Evolutionary conservation across 306 rosid species (phyloP), one percentile per base, ranked within the genome.

Genomic region (Lithocarpus polystachyus): DNA sequence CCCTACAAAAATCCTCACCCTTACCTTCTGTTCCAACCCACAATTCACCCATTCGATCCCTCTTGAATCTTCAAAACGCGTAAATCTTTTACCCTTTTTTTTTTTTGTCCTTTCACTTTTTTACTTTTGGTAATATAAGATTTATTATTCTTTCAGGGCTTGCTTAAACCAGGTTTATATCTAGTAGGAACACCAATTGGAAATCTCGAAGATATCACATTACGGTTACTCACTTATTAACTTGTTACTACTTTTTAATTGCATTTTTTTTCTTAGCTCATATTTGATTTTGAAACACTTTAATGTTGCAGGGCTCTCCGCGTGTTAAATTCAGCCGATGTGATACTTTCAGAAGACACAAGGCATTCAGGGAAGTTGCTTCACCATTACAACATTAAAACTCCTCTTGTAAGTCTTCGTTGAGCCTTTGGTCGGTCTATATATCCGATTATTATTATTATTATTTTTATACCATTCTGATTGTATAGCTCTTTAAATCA

Each of bases 361-460:
- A 88, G 99, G 76, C 99, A 95, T 82, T 95, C 99, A 0, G 96
- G 97, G 67, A 93, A 90, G 88, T 76, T 93, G 89, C 91, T 95
- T 68, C 97, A 85, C 31, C 88, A 93, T 85, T 95, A 89, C 85
- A 84, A 83, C 69, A 93, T 95, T 73, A 89, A 86, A 86, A 91
- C 96, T 31, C 98, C 98, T 26, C 98, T 95, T 40, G 99, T 95
- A 76, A 85, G 90, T 80, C 9, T 62, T 24, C 28, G 48, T 43
- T 11, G 26, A 56, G 14, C 24, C 28, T 53, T 51, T 74, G 13
- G 18, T 80, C 48, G 48, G 12, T 26, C 24, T 70, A 64, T 4
- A 23, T 35, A 33, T 72, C 6, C 7, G 29, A n/a, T 45, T 9
- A 43, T 3, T 7, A 13, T 15, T 55, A 17, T 3, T 18, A 65